A percentile compares a stretch with the other conserved stretches of the same genome.
phyloP scores from a whole-genome alignment of 2,329 filamentous ascomycete genomes.

The Penicillium sp. region DNA sequence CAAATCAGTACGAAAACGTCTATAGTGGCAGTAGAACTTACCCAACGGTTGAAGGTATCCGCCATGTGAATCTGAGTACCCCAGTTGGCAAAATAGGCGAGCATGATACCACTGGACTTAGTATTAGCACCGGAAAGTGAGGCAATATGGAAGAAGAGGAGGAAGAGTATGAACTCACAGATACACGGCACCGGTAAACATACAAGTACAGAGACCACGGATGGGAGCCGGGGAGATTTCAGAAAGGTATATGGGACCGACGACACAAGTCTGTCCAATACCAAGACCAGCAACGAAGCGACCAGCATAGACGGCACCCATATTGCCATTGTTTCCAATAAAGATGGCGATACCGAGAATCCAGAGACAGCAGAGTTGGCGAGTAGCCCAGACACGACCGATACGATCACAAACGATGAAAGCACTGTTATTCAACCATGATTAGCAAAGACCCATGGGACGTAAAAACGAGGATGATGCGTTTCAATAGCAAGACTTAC shows the following conservation, averaged over 20 bases:
- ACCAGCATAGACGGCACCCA: constrained; percentile 62
- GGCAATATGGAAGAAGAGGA: background rate
- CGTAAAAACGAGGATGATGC: background rate
- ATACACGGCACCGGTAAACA: constrained; percentile 68
- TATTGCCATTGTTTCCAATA: constrained; percentile 56
- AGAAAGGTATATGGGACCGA: constrained; percentile 39
- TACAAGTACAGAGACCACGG: constrained; percentile 69
- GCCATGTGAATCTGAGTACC: constrained; percentile 51
- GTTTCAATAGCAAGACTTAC: background rate
- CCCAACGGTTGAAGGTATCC: constrained; percentile 20
- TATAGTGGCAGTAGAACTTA: background rate
- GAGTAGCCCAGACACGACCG: constrained; percentile 63
- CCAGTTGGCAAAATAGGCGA: constrained; percentile 71
- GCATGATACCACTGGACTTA: constrained; percentile 58
- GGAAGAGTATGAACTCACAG: constrained; percentile 33
- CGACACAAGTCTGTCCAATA: constrained; percentile 66
- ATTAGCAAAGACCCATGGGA: background rate
- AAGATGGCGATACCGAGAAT: constrained; percentile 60
- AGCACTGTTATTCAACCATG: constrained; percentile 51
- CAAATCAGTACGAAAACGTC: too few species aligned
- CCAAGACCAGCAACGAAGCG: constrained; percentile 66
- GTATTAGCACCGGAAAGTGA: background rate
- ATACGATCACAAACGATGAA: constrained; percentile 61
- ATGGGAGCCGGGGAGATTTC: constrained; percentile 58
- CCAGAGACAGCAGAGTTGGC: constrained; percentile 59